phyloP scores from a whole-genome alignment of 176 grass and related monocot genomes.

The Olyra latifolia region DNA sequence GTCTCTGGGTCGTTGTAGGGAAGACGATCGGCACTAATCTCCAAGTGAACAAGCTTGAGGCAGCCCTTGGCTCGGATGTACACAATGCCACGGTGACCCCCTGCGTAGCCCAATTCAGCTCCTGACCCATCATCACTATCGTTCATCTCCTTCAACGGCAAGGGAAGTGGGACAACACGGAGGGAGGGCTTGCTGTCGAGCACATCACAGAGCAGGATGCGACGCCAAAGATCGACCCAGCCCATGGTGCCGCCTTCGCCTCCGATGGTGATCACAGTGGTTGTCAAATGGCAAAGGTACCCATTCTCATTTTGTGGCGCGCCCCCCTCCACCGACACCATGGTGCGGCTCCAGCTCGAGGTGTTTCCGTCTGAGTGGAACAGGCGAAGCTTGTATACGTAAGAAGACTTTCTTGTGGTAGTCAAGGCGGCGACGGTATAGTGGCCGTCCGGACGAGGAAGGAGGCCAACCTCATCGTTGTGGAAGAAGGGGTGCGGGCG shows the following conservation, averaged over 20 bases:
- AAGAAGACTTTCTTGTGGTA: no score
- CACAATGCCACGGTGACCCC: neutral
- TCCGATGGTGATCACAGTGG: neutral
- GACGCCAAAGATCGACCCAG: conserved; percentile 9
- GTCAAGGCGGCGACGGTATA: no score
- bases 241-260: neutral
- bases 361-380: no score
- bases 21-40: neutral
- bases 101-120: neutral
- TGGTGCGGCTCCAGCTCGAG: no score
- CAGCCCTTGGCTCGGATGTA: neutral
- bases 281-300: no score
- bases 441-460: no score
- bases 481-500: no score
- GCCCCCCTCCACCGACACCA: no score
- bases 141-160: neutral
- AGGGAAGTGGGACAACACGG: neutral
- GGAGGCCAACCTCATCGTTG: no score
- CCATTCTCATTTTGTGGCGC: no score
- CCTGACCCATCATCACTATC: no score
- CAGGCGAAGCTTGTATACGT: no score
- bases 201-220: neutral
- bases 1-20: neutral
- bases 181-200: neutral
- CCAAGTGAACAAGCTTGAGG: neutral